phyloP scores from a whole-genome alignment of 305 asterid species.

The Fraxinus greggii region DNA sequence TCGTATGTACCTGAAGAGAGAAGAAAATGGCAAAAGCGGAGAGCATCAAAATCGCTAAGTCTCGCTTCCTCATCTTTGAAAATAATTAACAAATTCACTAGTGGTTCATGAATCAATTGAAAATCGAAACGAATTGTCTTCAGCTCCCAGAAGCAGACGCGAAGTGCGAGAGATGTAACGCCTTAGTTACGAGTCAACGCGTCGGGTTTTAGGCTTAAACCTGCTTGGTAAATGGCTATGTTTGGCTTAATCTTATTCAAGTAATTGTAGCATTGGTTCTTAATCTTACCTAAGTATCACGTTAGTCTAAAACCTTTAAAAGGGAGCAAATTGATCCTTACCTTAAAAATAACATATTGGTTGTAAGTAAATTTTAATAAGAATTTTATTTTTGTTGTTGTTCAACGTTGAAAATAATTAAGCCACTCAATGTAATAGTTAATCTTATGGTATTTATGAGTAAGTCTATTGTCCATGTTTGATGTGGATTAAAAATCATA shows the following conservation, averaged over 20 bases:
- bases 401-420: background rate
- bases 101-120: background rate
- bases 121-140: background rate
- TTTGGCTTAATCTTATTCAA: too few species aligned
- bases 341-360: background rate
- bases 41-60: constrained; percentile 86
- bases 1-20: constrained; percentile 74
- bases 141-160: background rate
- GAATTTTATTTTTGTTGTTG: background rate
- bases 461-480: too few species aligned
- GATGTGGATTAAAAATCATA: too few species aligned
- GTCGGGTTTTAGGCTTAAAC: background rate
- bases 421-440: background rate
- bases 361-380: too few species aligned
- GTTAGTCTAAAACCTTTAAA: background rate
- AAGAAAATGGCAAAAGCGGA: constrained; percentile 97
- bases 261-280: background rate
- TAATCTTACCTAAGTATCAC: background rate
- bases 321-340: background rate
- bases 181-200: background rate
- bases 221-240: background rate
- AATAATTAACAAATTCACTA: background rate
- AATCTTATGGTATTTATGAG: too few species aligned
- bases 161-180: background rate
- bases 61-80: constrained; percentile 83